These are phyloP conservation scores for Austroboletus eburneus DNA, from an alignment of 768 basidiomycete genomes.

Conservation along the genomic window DNA sequence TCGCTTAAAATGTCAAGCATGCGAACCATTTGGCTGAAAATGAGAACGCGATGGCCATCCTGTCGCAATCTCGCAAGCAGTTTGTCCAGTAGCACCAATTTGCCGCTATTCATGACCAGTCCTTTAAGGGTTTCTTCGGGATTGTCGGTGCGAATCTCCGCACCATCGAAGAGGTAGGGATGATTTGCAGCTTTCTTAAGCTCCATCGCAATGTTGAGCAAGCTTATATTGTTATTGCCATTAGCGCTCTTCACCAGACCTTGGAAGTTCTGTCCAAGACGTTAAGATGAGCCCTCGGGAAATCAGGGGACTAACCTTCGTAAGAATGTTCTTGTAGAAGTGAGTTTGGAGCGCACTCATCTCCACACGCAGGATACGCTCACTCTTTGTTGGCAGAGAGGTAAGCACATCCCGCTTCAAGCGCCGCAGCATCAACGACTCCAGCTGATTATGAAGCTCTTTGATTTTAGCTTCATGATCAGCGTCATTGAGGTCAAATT, in stretches of 20 bases:
- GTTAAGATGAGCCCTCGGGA: not conserved
- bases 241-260: slow-evolving; percentile 88
- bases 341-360: slow-evolving; percentile 96
- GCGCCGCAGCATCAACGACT: slow-evolving; percentile 90
- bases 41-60: slow-evolving; percentile 95
- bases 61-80: slow-evolving; percentile 83
- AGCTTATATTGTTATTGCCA: slow-evolving; percentile 85
- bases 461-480: slow-evolving; percentile 96
- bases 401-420: slow-evolving; percentile 96
- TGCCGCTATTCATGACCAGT: slow-evolving; percentile 98
- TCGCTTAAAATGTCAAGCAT: slow-evolving; percentile 98
- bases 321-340: slow-evolving; percentile 98
- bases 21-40: slow-evolving; percentile 99
- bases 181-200: slow-evolving; percentile 98
- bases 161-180: slow-evolving; percentile 96
- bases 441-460: slow-evolving; percentile 89
- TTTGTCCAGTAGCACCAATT: slow-evolving; percentile 98
- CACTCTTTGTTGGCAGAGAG: slow-evolving; percentile 94
- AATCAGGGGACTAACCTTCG: slow-evolving; percentile 52
- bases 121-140: slow-evolving; percentile 87
- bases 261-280: slow-evolving; percentile 71
- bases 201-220: slow-evolving; percentile 99
- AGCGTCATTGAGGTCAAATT: slow-evolving; percentile 90
- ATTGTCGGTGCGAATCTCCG: slow-evolving; percentile 60
- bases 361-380: slow-evolving; percentile 95